A percentile compares a stretch with the other conserved stretches of the same genome.
Conservation (phyloP, 2,329 filamentous ascomycete genomes). For the Phaeosphaeriaceae sp. region DNA sequence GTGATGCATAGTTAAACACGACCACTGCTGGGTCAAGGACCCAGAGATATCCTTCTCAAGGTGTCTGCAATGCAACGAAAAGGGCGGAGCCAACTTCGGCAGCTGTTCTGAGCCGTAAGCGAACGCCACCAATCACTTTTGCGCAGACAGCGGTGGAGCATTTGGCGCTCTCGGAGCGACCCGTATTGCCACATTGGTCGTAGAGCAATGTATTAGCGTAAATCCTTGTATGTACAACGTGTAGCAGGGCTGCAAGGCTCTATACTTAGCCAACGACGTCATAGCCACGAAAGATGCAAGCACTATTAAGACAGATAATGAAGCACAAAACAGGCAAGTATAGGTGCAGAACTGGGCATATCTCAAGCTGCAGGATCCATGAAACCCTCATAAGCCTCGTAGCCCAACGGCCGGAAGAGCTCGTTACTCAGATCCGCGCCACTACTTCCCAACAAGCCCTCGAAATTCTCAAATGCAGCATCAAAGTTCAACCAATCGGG, state of each 20-base stretch:
- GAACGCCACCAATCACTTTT: background rate
- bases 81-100: no score
- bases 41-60: no score
- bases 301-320: background rate
- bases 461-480: constrained; percentile 50
- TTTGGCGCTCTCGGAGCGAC: background rate
- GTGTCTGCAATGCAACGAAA: no score
- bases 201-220: background rate
- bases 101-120: background rate
- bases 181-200: background rate
- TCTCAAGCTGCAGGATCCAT: constrained; percentile 32
- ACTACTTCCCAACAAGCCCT: constrained; percentile 46
- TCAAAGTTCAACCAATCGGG: constrained; percentile 51
- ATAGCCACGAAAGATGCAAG: background rate
- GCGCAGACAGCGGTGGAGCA: background rate
- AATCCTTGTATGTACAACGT: background rate
- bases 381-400: constrained; percentile 43
- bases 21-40: no score
- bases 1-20: no score
- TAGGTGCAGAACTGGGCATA: background rate
- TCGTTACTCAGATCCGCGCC: constrained; percentile 50
- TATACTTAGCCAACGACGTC: background rate
- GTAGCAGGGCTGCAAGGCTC: background rate
- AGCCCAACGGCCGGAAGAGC: constrained; percentile 46
- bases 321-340: background rate